These are phyloP conservation scores for Chloromonas sp. DNA, from an alignment of 163 green algal species.

Conservation along the genomic window DNA sequence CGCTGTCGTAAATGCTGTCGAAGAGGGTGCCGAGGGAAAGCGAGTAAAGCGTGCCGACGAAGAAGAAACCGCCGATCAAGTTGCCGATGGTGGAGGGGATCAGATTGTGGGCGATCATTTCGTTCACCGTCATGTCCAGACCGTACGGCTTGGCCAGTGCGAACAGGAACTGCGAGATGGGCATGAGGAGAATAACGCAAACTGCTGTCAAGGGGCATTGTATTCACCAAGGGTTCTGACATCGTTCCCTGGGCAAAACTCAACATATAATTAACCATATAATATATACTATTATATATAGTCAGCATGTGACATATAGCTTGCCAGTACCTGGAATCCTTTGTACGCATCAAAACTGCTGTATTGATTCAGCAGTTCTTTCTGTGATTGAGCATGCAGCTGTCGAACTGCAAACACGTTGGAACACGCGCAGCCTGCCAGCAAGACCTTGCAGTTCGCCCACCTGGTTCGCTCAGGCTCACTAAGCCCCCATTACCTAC, in stretches of 20 bases:
- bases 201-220: constrained; percentile 13
- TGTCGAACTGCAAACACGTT: too few species aligned
- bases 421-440: too few species aligned
- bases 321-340: too few species aligned
- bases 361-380: too few species aligned
- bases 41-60: constrained; percentile 2
- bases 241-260: not conserved
- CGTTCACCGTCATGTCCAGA: constrained; percentile 40
- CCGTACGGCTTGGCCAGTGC: constrained; percentile 57
- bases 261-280: too few species aligned
- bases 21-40: not conserved
- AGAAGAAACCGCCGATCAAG: constrained; percentile 29
- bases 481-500: too few species aligned
- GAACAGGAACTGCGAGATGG: constrained; percentile 55
- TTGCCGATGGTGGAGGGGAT: constrained; percentile 76
- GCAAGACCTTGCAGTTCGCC: too few species aligned
- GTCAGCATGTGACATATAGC: too few species aligned
- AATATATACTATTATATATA: not conserved
- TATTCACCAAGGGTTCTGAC: not conserved
- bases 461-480: too few species aligned
- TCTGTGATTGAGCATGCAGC: too few species aligned
- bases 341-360: too few species aligned
- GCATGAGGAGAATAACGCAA: not conserved
- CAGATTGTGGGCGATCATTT: constrained; percentile 58
- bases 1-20: not conserved